Evolutionary conservation across 1,284 basidiomycete species (phyloP).

Genomic region (Stereum hirsutum): DNA sequence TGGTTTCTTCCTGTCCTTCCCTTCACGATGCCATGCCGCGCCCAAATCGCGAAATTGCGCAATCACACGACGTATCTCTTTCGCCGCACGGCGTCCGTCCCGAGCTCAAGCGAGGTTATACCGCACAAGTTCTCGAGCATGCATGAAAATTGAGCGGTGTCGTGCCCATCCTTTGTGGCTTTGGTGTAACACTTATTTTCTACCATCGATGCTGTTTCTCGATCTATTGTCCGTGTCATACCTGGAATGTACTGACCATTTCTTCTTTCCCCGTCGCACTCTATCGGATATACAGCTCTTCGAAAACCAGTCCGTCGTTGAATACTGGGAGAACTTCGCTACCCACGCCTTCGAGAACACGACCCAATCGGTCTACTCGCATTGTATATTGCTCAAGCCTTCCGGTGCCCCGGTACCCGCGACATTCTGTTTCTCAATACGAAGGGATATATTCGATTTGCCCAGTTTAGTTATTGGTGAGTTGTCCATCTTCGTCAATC

Average conservation of each 20-base stretch:
- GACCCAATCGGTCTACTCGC: conserved; percentile 89
- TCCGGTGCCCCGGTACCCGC: conserved; percentile 77
- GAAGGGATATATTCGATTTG: conserved; percentile 82
- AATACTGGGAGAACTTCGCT: conserved; percentile 95
- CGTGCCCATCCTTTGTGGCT: too few relatives aligned
- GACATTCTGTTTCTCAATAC: conserved; percentile 90
- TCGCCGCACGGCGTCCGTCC: too few relatives aligned
- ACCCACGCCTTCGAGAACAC: conserved; percentile 94
- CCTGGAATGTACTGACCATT: too few relatives aligned
- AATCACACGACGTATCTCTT: conserved; percentile 8
- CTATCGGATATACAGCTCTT: conserved; percentile 65
- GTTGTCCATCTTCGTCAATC: too few relatives aligned
- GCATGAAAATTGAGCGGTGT: too few relatives aligned
- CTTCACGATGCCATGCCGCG: neutral
- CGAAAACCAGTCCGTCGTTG: conserved; percentile 83
- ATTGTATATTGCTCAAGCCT: conserved; percentile 81
- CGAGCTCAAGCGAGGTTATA: too few relatives aligned
- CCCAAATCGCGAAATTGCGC: neutral
- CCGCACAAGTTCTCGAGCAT: too few relatives aligned
- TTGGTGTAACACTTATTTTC: too few relatives aligned
- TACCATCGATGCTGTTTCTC: too few relatives aligned
- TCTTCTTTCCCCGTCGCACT: conserved; percentile 5
- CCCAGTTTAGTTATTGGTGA: conserved; percentile 81
- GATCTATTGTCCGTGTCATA: too few relatives aligned
- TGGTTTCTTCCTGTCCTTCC: neutral